These are phyloP conservation scores for Penicillium sp. DNA, from an alignment of 2,329 filamentous ascomycete species.

Conservation along the genomic window DNA sequence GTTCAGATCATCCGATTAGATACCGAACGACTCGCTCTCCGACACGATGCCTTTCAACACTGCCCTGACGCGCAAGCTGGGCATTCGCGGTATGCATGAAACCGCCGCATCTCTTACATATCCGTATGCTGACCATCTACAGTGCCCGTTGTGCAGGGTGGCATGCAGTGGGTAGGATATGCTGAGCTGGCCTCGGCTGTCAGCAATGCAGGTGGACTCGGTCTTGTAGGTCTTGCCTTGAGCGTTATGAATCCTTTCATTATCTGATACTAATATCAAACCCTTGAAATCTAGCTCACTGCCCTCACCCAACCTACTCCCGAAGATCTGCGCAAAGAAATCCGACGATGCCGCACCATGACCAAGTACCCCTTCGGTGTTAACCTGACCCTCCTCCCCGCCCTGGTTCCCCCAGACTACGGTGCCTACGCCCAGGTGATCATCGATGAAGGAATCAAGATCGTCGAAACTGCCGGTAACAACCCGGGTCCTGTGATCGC, in stretches of 20 bases:
- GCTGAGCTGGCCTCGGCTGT: conserved; percentile 56
- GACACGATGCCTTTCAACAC: conserved; percentile 65
- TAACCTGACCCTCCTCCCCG: conserved; percentile 90
- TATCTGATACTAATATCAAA: not conserved
- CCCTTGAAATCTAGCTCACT: conserved; percentile 42
- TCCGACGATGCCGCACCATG: conserved; percentile 78
- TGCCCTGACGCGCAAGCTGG: conserved; percentile 61
- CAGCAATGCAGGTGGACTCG: conserved; percentile 55
- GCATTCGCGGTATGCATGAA: conserved; percentile 45
- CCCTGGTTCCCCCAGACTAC: conserved; percentile 89
- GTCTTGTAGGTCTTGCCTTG: conserved; percentile 44
- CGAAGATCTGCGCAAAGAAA: conserved; percentile 89
- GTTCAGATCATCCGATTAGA: conserved; percentile 7
- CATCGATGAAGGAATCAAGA: conserved; percentile 86
- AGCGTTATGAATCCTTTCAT: not conserved
- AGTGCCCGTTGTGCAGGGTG: conserved; percentile 54
- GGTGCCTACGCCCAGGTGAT: conserved; percentile 85
- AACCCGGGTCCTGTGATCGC: conserved; percentile 86
- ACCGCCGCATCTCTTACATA: not conserved
- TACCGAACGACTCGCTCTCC: conserved; percentile 5
- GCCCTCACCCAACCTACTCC: conserved; percentile 86
- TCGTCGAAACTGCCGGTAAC: conserved; percentile 93
- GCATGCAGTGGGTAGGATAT: conserved; percentile 59
- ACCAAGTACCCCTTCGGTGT: conserved; percentile 71
- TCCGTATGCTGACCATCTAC: conserved; percentile 1